Evolutionary conservation across 768 basidiomycete species (phyloP), one percentile per base, ranked within the genome.

Genomic region (Pisolithus albus): DNA sequence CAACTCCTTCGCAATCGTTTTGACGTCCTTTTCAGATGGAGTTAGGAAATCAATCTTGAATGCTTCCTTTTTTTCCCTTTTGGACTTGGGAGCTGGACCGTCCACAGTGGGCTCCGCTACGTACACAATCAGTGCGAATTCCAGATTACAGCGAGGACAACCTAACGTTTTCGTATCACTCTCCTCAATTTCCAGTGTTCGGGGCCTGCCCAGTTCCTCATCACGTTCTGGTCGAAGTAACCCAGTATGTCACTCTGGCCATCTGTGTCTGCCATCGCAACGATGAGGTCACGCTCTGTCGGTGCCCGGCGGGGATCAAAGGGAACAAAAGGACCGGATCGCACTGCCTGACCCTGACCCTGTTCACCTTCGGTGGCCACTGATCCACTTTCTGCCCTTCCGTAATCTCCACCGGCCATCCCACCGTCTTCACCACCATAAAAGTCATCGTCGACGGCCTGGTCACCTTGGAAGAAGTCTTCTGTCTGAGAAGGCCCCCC

Each of bases 201-300:
- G 7, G 94, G 94, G 0, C 96, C 96, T 4, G 96, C 96, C 96
- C 96, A 99, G 59, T 95, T 95, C 76, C 90, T 95, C 59, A 84
- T 74, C 61, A 88, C 78, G 55, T 75, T 82, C 60, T 84, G 79
- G 66, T 98, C 94, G 63, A 98, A 96, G 67, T 95, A 96, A 60
- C 94, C 92, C 63, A 86, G 73, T 68, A 86, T 78, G 18, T 74
- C 66, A 16, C 70, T 73, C 5, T 75, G 79, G 1, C 73, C 78
- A 51, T 88, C 81, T 2, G 72, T 78, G 46, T 83, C 81, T 3
- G 81, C 82, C 83, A 96, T 88, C 0, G 89, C 89, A 77, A 97
- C 80, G 46, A 93, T 79, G 26, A 95, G 73, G 56, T 92, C 89
- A 5, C 86, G 77, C 52, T 89, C 83, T 56, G 82, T 85, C 7